Percentiles rank a stretch among this genome's conserved stretches.
Evolutionary conservation across 2,329 filamentous ascomycete genomes (phyloP).

Genomic region (Xylogone sp.): DNA sequence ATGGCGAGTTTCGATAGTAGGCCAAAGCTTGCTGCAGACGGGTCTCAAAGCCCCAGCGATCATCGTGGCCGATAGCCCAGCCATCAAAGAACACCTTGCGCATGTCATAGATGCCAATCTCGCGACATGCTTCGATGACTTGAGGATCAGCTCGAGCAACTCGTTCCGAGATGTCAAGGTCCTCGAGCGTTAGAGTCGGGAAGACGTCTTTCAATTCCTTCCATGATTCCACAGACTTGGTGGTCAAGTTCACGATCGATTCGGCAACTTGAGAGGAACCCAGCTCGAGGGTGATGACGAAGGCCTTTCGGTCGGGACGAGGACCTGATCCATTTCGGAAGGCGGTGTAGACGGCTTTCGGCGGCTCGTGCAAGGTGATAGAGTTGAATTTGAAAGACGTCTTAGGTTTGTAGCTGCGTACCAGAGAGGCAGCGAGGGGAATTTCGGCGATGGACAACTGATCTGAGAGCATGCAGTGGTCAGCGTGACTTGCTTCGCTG

Average conservation of each 20-base stretch:
- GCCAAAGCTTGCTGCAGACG: slow-evolving; percentile 30
- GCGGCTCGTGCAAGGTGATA: slow-evolving; percentile 49
- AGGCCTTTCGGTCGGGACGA: slow-evolving; percentile 45
- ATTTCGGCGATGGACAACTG: slow-evolving; percentile 54
- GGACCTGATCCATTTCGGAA: slow-evolving; percentile 48
- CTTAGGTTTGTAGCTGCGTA: slow-evolving; percentile 30
- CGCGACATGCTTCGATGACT: slow-evolving; percentile 29
- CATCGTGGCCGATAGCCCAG: slow-evolving; percentile 33
- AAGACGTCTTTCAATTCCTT: slow-evolving; percentile 45
- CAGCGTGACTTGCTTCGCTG: slow-evolving; percentile 4
- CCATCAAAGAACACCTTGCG: slow-evolving; percentile 30
- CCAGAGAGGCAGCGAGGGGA: slow-evolving; percentile 42
- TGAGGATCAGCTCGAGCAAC: slow-evolving; percentile 26
- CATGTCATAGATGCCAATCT: slow-evolving; percentile 33
- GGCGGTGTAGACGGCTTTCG: slow-evolving; percentile 51
- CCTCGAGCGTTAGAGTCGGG: slow-evolving; percentile 36
- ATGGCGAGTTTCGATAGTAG: slow-evolving; percentile 27
- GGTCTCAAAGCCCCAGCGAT: slow-evolving; percentile 30
- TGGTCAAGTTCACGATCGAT: slow-evolving; percentile 46
- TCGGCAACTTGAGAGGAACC: slow-evolving; percentile 39
- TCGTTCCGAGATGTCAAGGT: slow-evolving; percentile 31
- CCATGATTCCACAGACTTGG: slow-evolving; percentile 36
- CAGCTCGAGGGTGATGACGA: slow-evolving; percentile 44
- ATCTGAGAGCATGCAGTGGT: slow-evolving; percentile 34
- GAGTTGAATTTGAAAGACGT: slow-evolving; percentile 50